phyloP scores from a whole-genome alignment of 768 basidiomycete genomes.

The Termitomyces sp. region DNA sequence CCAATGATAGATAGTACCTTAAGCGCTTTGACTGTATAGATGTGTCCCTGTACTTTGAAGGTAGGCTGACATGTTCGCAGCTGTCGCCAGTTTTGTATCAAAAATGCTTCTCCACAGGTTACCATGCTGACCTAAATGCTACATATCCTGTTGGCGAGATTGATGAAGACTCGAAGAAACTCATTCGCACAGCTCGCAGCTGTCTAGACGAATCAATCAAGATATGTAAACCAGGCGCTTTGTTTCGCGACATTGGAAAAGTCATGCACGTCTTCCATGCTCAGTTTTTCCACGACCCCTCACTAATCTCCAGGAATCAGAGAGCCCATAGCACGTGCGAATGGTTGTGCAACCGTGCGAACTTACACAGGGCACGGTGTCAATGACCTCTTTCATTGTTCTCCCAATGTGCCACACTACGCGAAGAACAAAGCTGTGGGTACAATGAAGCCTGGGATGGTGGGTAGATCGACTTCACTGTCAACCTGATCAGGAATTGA shows the following conservation, averaged over 20 bases:
- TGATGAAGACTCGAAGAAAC: slow-evolving; percentile 75
- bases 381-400: slow-evolving; percentile 77
- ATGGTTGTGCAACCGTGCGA: slow-evolving; percentile 87
- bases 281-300: not conserved
- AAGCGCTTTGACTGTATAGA: slow-evolving; percentile 43
- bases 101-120: slow-evolving; percentile 42
- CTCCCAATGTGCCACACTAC: slow-evolving; percentile 92
- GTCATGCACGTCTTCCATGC: slow-evolving; percentile 56
- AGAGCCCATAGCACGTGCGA: slow-evolving; percentile 79
- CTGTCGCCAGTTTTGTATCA: not conserved
- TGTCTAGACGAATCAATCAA: slow-evolving; percentile 88
- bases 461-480: slow-evolving; percentile 29
- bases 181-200: slow-evolving; percentile 79
- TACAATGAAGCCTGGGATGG: slow-evolving; percentile 92
- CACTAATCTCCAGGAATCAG: slow-evolving; percentile 27
- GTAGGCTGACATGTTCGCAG: slow-evolving; percentile 27
- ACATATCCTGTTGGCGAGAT: slow-evolving; percentile 88
- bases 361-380: slow-evolving; percentile 92
- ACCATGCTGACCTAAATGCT: slow-evolving; percentile 89
- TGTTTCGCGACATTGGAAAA: slow-evolving; percentile 87
- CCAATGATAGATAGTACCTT: not conserved
- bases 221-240: slow-evolving; percentile 87
- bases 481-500: not conserved
- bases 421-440: slow-evolving; percentile 92
- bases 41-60: slow-evolving; percentile 74